Evolutionary conservation across 2,329 filamentous ascomycete species (phyloP), one percentile per base, ranked within the genome.

Genomic region (Colletotrichum spinosum): DNA sequence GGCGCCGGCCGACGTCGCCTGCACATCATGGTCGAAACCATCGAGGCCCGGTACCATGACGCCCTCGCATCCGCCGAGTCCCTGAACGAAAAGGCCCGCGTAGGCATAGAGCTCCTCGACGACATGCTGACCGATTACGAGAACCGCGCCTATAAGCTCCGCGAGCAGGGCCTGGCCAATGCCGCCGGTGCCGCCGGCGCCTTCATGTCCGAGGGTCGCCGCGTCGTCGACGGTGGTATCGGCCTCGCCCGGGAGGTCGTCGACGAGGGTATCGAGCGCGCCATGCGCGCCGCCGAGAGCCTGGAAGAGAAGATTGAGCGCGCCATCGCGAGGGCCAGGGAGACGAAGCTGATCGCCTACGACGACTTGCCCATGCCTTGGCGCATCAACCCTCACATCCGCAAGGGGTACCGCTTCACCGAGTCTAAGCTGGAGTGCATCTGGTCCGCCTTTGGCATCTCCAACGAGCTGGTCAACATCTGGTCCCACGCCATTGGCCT

Each of bases 391-490:
- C 94, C 94, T 2, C 93, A 99, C 79, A 98, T 99, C 75, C 84
- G 90, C 55, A 88, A 88, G 58, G 96, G 96, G 15, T 99, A 99
- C 77, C 94, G 96, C 55, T 99, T 99, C 82, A 92, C 89, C 67
- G 93, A 97, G 73, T 94, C 92, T 65, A 97, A 97, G 77, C 82
- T 95, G 60, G 95, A 95, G 71, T 98, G 95, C 76, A 83, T 98
- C 55, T 87, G 88, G 55, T 97, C 94, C 25, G 88, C 93, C 68
- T 94, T 97, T 74, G 86, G 88, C 68, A 82, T 96, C 64, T 97
- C 93, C 69, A 99, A 99, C 79, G 96, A 99, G 80, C 87, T 91
- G 45, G 90, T 98, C 82, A 99, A 99, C 79, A 99, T 99, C 74
- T 99, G 96, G 96, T 95, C 94, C 2, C 96, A 99, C 76, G 88